phyloP scores from a whole-genome alignment of 2,329 filamentous ascomycete species.

The Cryphonectria carpinicola region DNA sequence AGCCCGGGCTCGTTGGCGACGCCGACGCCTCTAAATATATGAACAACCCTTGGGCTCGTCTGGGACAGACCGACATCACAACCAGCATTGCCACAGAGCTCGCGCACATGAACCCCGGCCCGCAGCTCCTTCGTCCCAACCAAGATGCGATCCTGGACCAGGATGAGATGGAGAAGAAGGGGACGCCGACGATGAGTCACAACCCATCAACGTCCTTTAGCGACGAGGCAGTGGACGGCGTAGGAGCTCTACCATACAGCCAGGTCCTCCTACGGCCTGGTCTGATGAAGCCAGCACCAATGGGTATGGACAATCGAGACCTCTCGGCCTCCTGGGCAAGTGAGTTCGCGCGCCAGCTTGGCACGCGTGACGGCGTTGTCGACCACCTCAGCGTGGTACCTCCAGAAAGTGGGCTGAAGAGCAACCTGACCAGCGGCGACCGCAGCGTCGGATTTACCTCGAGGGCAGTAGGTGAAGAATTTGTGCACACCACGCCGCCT shows the following conservation, averaged over 20 bases:
- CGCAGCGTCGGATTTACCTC: slow-evolving; percentile 16
- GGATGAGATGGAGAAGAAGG: not conserved
- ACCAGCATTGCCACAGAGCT: slow-evolving; percentile 26
- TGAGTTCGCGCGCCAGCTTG: slow-evolving; percentile 24
- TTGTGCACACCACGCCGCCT: slow-evolving; percentile 4
- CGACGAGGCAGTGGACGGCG: not conserved
- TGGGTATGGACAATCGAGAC: slow-evolving; percentile 28
- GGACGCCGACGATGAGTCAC: not conserved
- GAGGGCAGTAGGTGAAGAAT: not conserved
- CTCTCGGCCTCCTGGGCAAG: slow-evolving; percentile 23
- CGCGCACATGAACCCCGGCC: not conserved
- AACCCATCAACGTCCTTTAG: slow-evolving; percentile 8
- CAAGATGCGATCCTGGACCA: not conserved
- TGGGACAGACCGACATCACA: slow-evolving; percentile 19
- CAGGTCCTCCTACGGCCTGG: slow-evolving; percentile 1
- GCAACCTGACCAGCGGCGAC: not conserved
- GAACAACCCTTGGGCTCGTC: slow-evolving; percentile 22
- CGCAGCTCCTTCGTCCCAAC: not conserved
- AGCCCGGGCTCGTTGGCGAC: slow-evolving; percentile 5
- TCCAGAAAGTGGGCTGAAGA: not conserved
- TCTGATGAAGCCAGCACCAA: slow-evolving; percentile 1
- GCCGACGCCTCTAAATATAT: not conserved
- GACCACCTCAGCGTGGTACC: slow-evolving; percentile 21
- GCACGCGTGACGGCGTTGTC: slow-evolving; percentile 17
- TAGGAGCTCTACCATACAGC: slow-evolving; percentile 20